Conservation (phyloP, 306 rosid genomes). For the Amphicarpaea edgeworthii region DNA sequence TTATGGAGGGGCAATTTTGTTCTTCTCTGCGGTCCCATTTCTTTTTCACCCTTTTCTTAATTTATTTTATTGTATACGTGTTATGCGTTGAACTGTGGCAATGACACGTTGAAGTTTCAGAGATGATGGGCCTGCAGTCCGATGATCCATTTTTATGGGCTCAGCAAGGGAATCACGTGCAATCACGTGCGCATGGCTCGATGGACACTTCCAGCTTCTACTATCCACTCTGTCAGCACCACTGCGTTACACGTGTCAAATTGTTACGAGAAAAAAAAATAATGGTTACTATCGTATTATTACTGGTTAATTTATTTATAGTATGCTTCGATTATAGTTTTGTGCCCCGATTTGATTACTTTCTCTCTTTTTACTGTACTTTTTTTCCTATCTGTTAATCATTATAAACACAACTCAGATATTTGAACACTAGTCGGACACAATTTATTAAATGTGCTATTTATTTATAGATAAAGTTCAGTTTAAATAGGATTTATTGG, state of each 20-base stretch:
- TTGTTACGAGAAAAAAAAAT: neutral
- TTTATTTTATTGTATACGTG: neutral
- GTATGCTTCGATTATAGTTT: neutral
- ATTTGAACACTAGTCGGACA: too few relatives aligned
- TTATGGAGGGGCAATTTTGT: slow-evolving; percentile 29
- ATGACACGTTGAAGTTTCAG: slow-evolving; percentile 25
- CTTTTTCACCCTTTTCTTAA: neutral
- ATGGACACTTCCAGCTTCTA: neutral
- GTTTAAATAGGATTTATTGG: too few relatives aligned
- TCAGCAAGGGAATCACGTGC: slow-evolving; percentile 40
- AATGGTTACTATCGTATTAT: neutral
- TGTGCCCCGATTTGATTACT: too few relatives aligned
- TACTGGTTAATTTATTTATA: too few relatives aligned
- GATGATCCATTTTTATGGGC: slow-evolving; percentile 35
- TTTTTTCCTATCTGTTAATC: too few relatives aligned
- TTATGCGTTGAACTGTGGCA: neutral
- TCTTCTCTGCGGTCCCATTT: neutral
- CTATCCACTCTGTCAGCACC: neutral
- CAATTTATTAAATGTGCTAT: too few relatives aligned
- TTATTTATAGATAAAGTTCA: too few relatives aligned
- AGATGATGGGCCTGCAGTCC: neutral
- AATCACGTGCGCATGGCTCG: neutral
- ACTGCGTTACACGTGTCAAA: slow-evolving; percentile 10
- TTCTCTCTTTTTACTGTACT: too few relatives aligned
- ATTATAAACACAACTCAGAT: too few relatives aligned